Evolutionary conservation across 2,329 filamentous ascomycete genomes (phyloP).

Genomic region (Colletotrichum spaethianum): DNA sequence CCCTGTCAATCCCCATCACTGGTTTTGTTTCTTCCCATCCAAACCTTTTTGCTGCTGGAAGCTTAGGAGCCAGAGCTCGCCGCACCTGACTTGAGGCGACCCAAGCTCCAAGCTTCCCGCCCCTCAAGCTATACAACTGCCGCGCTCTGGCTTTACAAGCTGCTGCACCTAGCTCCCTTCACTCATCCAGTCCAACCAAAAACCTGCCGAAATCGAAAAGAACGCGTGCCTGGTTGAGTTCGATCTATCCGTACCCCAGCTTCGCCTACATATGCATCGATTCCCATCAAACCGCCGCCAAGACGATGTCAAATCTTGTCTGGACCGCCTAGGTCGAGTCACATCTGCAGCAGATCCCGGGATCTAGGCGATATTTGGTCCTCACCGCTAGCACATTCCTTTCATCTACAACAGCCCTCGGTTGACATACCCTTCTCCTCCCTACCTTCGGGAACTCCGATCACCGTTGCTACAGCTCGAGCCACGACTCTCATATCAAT

Average conservation of each 20-base stretch:
- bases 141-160: background rate
- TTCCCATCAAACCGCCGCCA: background rate
- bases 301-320: background rate
- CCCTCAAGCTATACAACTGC: background rate
- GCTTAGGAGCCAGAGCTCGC: constrained; percentile 17
- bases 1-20: constrained; percentile 22
- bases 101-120: constrained; percentile 12
- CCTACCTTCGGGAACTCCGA: background rate
- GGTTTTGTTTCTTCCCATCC: constrained; percentile 1
- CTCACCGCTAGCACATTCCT: background rate
- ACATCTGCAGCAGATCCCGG: background rate
- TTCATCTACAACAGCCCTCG: background rate
- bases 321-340: background rate
- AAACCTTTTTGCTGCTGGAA: constrained; percentile 20
- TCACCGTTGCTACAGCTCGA: background rate
- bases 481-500: background rate
- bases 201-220: background rate
- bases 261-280: background rate
- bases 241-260: background rate
- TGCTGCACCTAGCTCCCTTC: background rate
- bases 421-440: background rate
- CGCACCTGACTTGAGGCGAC: constrained; percentile 18
- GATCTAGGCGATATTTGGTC: background rate
- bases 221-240: background rate
- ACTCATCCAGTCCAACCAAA: background rate